Evolutionary conservation across 116 monocot species (phyloP), one percentile per base, ranked within the genome.

Genomic region (Phalaenopsis hybrid): DNA sequence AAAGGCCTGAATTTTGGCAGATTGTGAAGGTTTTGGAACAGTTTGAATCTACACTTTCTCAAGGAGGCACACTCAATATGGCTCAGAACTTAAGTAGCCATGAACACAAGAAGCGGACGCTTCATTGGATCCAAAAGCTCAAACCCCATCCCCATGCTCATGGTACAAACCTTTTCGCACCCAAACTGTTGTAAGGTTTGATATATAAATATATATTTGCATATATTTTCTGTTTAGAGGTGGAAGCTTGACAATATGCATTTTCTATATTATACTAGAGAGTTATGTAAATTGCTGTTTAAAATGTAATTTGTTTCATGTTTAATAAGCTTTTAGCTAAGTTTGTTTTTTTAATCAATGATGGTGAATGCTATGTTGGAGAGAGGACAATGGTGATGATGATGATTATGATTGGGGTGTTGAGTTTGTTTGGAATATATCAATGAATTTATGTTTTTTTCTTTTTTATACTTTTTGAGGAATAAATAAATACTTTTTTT

Each of bases 1-100:
- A 87, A 52, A 82, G 89, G 74, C 89, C 89, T 10, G 87, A 89
- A 12, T 89, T 89, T 61, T 90, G 87, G 87, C 90, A 87, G 79
- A 85, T 90, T 50, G 90, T 90, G 57, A 90, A 90, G 83, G 81
- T 85, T 43, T 78, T 90, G 12, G 85, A 90, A 48, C 83, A 90
- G 52, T 87, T 83, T 68, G 81, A 90, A 18, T 86, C 82, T 41
- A 73, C 68, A 65, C 59, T 90, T 44, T 75, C 76, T 72, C 80
- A 82, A 63, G 82, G 45, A 20, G 88, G 90, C 51, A 79, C 78
- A 12, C 87, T 90, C 44, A 74, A 80, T 50, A 3, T 43, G 6
- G 59, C 73, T 2, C 81, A 67, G 45, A 85, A 81, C 78, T 46
- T 85, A 69, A 77, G 46, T 10, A 72, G 79, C 77, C 78, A 80